A percentile compares a stretch with the other conserved stretches of the same genome.
phyloP scores from a whole-genome alignment of 495 filamentous ascomycete genomes.

The Penicillium ucsense region DNA sequence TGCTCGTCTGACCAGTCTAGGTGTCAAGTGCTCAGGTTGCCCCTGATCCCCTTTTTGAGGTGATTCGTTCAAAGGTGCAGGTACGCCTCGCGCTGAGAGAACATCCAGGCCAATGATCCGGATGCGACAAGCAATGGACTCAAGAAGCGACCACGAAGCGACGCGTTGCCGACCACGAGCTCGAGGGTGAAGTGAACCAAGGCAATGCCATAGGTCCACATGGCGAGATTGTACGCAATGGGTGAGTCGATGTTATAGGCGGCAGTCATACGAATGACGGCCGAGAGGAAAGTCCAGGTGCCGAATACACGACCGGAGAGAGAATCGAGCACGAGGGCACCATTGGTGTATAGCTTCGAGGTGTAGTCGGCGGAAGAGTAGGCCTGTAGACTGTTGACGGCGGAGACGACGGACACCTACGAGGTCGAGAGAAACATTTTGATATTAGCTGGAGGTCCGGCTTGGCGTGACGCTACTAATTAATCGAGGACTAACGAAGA shows the following conservation, averaged over 20 bases:
- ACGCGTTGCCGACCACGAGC: slow-evolving; percentile 61
- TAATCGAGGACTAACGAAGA: slow-evolving; percentile 38
- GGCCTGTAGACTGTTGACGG: slow-evolving; percentile 74
- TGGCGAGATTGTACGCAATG: slow-evolving; percentile 62
- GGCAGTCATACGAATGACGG: slow-evolving; percentile 71
- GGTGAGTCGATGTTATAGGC: slow-evolving; percentile 72
- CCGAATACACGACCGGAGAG: slow-evolving; percentile 80
- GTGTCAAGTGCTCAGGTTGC: too few relatives aligned
- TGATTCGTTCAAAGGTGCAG: slow-evolving; percentile 11
- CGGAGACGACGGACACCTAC: slow-evolving; percentile 66
- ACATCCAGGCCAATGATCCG: slow-evolving; percentile 72
- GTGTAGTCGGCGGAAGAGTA: slow-evolving; percentile 67
- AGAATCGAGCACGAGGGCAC: slow-evolving; percentile 38
- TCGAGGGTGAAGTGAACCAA: slow-evolving; percentile 74
- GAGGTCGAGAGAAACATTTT: too few relatives aligned
- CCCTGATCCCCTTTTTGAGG: not conserved
- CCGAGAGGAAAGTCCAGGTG: slow-evolving; percentile 76
- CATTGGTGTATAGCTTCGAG: slow-evolving; percentile 60
- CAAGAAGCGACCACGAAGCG: slow-evolving; percentile 55
- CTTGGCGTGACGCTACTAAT: too few relatives aligned
- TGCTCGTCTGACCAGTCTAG: too few relatives aligned
- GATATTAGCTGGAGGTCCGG: too few relatives aligned
- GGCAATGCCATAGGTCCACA: slow-evolving; percentile 75
- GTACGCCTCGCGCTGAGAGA: slow-evolving; percentile 42
- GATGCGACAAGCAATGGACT: slow-evolving; percentile 68